These are phyloP conservation scores for Kwoniella mangroviensis DNA, from an alignment of 768 basidiomycete genomes.

Conservation along the genomic window DNA sequence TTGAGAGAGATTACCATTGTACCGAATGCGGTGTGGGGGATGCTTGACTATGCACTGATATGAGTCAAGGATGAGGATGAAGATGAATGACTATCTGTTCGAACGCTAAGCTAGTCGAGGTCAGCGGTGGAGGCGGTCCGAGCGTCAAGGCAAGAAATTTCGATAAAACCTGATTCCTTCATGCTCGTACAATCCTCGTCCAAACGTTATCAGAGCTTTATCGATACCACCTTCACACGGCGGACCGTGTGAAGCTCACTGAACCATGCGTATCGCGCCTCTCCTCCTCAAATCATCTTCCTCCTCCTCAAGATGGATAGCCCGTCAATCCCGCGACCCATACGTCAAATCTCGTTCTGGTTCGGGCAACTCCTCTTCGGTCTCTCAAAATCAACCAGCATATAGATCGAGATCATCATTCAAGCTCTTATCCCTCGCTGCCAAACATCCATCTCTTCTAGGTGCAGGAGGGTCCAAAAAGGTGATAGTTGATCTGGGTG, in stretches of 20 bases:
- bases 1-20: constrained; percentile 16
- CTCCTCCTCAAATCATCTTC: constrained; percentile 20
- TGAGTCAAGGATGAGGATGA: background rate
- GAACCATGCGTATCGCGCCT: constrained; percentile 10
- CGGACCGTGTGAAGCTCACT: no score
- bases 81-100: background rate
- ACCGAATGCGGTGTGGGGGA: background rate
- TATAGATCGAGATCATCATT: constrained; percentile 89
- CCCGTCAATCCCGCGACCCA: constrained; percentile 56
- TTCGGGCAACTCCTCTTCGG: background rate
- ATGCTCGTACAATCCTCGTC: no score
- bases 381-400: constrained; percentile 25
- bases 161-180: no score
- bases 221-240: no score
- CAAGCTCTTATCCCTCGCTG: constrained; percentile 82
- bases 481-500: constrained; percentile 82
- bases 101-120: no score
- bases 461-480: constrained; percentile 62
- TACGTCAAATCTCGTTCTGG: constrained; percentile 53
- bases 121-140: constrained; percentile 16
- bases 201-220: no score
- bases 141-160: background rate
- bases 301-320: constrained; percentile 56
- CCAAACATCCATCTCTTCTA: constrained; percentile 65
- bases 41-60: background rate